Conservation (phyloP, 768 basidiomycete genomes). For the Cubamyces sp. region DNA sequence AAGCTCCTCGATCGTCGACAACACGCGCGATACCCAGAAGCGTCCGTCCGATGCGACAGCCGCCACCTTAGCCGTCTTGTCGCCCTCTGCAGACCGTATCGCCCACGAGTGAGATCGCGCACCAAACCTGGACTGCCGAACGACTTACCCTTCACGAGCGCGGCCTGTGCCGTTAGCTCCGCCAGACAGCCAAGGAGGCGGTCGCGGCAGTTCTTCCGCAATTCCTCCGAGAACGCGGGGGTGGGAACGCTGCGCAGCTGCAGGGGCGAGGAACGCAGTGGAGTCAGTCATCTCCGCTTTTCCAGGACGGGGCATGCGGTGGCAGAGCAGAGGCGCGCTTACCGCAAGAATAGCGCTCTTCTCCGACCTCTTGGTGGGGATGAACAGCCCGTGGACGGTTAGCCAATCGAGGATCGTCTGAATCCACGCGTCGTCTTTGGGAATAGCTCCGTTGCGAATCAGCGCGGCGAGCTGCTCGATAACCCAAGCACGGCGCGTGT, state of each 20-base stretch:
- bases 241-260: conserved; percentile 67
- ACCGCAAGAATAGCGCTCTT: conserved; percentile 66
- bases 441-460: conserved; percentile 77
- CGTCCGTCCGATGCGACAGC: conserved; percentile 73
- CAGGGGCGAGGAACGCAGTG: conserved; percentile 1
- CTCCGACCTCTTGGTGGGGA: conserved; percentile 70
- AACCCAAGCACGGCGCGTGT: conserved; percentile 75
- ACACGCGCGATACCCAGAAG: conserved; percentile 76
- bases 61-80: conserved; percentile 56
- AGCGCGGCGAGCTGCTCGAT: conserved; percentile 83
- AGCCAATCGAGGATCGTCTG: conserved; percentile 80
- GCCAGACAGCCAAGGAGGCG: conserved; percentile 76
- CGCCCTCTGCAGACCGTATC: conserved; percentile 39
- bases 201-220: conserved; percentile 67
- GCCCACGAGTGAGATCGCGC: neutral
- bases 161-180: conserved; percentile 66
- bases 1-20: conserved; percentile 57
- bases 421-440: conserved; percentile 81
- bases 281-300: conserved; percentile 15
- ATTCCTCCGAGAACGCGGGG: conserved; percentile 73
- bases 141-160: conserved; percentile 52
- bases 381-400: conserved; percentile 78
- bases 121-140: neutral
- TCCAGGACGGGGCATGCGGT: neutral
- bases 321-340: conserved; percentile 35